A percentile compares a stretch with the other conserved stretches of the same genome.
Evolutionary conservation across 2,329 filamentous ascomycete species (phyloP).

Genomic region (Ilyonectria robusta): DNA sequence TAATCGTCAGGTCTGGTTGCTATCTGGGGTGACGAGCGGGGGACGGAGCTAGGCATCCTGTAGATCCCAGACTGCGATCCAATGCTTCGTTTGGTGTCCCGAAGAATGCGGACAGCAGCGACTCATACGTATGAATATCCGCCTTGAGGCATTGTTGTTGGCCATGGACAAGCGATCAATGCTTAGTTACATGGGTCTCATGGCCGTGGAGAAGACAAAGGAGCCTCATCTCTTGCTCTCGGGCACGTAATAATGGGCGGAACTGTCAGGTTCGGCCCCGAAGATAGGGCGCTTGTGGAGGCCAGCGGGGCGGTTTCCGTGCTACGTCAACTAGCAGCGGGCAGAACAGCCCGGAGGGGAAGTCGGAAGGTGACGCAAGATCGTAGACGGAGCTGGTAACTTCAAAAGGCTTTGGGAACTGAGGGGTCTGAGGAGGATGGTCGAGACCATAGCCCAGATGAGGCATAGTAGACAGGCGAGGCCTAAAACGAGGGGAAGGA

Average conservation of each 20-base stretch:
- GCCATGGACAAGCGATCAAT: not conserved
- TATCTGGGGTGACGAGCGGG: constrained; percentile 19
- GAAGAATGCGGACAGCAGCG: not conserved
- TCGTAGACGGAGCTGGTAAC: not conserved
- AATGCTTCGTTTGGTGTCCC: not conserved
- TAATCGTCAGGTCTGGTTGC: constrained; percentile 11
- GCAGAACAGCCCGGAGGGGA: constrained; percentile 24
- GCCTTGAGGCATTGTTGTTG: not conserved
- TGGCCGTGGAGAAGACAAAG: not conserved
- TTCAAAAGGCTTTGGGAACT: constrained; percentile 8
- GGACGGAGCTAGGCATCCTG: constrained; percentile 8
- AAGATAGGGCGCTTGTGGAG: constrained; percentile 10
- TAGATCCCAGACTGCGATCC: constrained; percentile 5
- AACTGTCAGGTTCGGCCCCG: constrained; percentile 3
- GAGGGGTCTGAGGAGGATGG: constrained; percentile 1
- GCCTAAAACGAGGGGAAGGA: constrained; percentile 6
- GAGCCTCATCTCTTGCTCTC: constrained; percentile 1
- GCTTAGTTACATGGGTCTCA: not conserved
- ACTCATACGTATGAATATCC: not conserved
- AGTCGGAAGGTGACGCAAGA: constrained; percentile 18
- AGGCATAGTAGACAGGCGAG: not conserved
- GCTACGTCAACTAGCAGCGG: constrained; percentile 18
- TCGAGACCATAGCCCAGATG: constrained; percentile 1
- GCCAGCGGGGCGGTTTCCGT: constrained; percentile 4
- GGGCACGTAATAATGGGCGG: not conserved